These are phyloP conservation scores for Collariella sp. DNA, from an alignment of 495 filamentous ascomycete genomes.

Conservation along the genomic window DNA sequence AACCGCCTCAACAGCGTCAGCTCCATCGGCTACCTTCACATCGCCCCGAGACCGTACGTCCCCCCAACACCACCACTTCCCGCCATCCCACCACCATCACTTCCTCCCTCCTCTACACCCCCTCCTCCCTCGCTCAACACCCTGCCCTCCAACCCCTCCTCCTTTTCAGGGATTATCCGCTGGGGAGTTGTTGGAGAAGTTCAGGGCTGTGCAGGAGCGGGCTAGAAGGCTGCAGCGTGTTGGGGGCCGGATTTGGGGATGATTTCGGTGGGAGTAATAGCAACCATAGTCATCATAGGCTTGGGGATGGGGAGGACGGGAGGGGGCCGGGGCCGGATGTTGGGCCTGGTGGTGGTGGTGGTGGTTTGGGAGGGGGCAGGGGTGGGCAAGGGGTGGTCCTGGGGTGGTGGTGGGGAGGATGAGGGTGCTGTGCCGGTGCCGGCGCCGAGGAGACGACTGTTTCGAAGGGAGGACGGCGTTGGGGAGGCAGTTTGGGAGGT, in stretches of 20 bases:
- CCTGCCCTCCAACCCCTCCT: slow-evolving; percentile 39
- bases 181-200: slow-evolving; percentile 99
- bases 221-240: slow-evolving; percentile 45
- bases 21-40: slow-evolving; percentile 91
- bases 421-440: neutral
- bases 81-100: neutral
- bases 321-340: slow-evolving; percentile 23
- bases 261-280: too few relatives aligned
- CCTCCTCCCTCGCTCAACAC: slow-evolving; percentile 20
- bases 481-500: slow-evolving; percentile 57
- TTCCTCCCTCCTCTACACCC: neutral
- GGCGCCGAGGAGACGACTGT: slow-evolving; percentile 5
- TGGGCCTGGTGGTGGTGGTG: slow-evolving; percentile 34
- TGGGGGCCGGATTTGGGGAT: slow-evolving; percentile 27
- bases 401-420: neutral
- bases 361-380: slow-evolving; percentile 26
- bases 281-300: too few relatives aligned
- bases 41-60: slow-evolving; percentile 71
- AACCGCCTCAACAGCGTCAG: slow-evolving; percentile 95
- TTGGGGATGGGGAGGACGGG: slow-evolving; percentile 38
- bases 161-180: slow-evolving; percentile 68
- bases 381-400: slow-evolving; percentile 12
- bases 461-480: slow-evolving; percentile 54
- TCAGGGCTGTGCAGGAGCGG: slow-evolving; percentile 78
- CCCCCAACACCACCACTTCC: slow-evolving; percentile 18